Evolutionary conservation across 1,284 basidiomycete species (phyloP), one percentile per base, ranked within the genome.

Genomic region (Leccinum variabile): DNA sequence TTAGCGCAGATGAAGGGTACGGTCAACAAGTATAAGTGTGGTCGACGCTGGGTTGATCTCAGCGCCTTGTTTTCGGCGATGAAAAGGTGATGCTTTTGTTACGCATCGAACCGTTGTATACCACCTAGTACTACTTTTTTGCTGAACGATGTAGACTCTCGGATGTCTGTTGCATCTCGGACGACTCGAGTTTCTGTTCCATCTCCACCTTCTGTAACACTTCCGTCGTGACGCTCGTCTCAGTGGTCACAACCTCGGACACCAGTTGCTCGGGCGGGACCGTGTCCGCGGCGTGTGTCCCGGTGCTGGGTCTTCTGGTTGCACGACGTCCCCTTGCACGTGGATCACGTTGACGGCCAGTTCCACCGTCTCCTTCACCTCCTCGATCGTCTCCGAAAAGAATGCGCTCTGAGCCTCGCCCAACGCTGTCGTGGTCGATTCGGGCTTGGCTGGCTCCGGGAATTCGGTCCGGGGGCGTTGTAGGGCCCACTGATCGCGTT

Each of bases 31-130:
- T 93, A 97, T 71, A 85, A 88, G 73, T 94, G 90, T 73, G 95
- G 92, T 35, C 81, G 95, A 66, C 83, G 93, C 65, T 97, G 90
- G 87, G 92, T 98, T 30, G 88, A 93, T 68, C 82, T 98, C 3
- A 63, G 76, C 77, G 81, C 59, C 70, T 79, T 56, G 75, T 97
- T 67, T 96, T 95, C 77, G 85, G 88, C 41, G 72, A 90, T 94
- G 87, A 88, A 82, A 68, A 25, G 85, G 56, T 82, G 50, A n/a
- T 33, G n/a, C 4, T 18, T 25, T 18, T 44, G 44, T 11, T 46
- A 18, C 18, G 10, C 10, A n/a, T 41, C 2, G 11, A 13, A 8
- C 59, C 16, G 22, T 22, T 63, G 60, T 61, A 65, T 60, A 5
- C 41, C 41, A 44, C n/a, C 33, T 11, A n/a, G n/a, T 35, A 13